Evolutionary conservation across 768 basidiomycete genomes (phyloP), one percentile per base, ranked within the genome.

Genomic region (Agrocybe pediades): DNA sequence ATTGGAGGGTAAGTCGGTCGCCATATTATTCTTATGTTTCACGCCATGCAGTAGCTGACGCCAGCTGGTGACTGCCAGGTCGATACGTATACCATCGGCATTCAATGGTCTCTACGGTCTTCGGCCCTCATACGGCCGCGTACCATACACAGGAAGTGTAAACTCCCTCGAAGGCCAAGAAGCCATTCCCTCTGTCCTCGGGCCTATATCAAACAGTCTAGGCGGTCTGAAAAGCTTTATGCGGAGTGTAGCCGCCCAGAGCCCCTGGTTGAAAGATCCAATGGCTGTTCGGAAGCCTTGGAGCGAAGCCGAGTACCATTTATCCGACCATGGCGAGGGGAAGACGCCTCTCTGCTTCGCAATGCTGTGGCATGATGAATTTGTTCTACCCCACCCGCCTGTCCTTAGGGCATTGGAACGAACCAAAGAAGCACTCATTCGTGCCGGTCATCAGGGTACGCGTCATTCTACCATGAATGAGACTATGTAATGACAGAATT

Each of bases 131-230:
- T 88, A 77, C 60, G 74, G 81, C 33, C 82, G 91, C 20, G 67
- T 92, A 1, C 92, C 92, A 0, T 92, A 87, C 63, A 69, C 73
- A n/a, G 84, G 85, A 19, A 80, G 82, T 5, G 71, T 77, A 2
- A 90, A 87, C 66, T 79, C 84, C 1, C 62, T 84, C 23, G 79
- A 86, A 65, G 92, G 92, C 19, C 84, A 87, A 64, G 89, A 92
- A 55, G 82, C 85, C 15, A 61, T 90, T 23, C 72, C 73, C 3
- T 89, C 89, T 2, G 87, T 92, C 24, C 74, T 92, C 9, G 92
- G 92, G 0, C 92, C 92, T 6, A 72, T 92, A 46, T 72, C 83
- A 1, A 74, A 70, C 41, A 81, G 81, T 27, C 57, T 92, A 44
- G 71, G 65, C 9, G 88, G 80, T n/a, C 67, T 94, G 51, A 86